Conservation (phyloP, 345 rosid genomes). For the Orychophragmus violaceus region DNA sequence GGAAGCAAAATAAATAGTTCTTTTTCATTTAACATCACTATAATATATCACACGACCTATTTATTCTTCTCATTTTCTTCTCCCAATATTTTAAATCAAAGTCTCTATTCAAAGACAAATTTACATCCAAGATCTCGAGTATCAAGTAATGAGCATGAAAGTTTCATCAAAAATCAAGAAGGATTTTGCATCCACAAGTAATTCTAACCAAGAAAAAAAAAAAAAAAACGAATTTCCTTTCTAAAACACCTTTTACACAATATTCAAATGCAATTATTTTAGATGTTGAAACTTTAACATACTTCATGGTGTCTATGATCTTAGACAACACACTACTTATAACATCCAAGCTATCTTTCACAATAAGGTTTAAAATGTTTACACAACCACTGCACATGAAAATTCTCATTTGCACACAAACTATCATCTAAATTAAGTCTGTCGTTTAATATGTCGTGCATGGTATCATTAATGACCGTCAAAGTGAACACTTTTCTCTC, state of each 20-base stretch:
- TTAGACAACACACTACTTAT: background rate
- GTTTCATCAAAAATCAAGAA: slow-evolving; percentile 25
- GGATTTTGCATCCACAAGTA: slow-evolving; percentile 24
- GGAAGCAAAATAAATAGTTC: background rate
- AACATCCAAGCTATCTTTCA: background rate
- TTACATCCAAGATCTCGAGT: background rate
- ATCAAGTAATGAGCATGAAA: slow-evolving; percentile 23
- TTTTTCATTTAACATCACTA: background rate
- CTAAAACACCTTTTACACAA: too few species aligned
- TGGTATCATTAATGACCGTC: background rate
- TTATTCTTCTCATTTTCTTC: slow-evolving; percentile 7
- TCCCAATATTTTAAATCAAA: background rate
- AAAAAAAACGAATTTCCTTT: too few species aligned
- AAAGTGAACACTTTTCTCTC: background rate
- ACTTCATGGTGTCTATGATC: background rate
- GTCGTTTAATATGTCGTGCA: background rate
- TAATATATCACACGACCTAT: slow-evolving; percentile 2
- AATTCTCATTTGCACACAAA: background rate
- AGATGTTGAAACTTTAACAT: background rate
- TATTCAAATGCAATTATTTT: background rate
- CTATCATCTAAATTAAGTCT: background rate
- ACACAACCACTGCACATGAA: background rate
- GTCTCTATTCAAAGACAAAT: background rate
- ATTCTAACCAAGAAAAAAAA: too few species aligned
- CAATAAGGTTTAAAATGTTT: background rate